phyloP scores from a whole-genome alignment of 2,329 filamentous ascomycete species.

The Colletotrichum sublineola region DNA sequence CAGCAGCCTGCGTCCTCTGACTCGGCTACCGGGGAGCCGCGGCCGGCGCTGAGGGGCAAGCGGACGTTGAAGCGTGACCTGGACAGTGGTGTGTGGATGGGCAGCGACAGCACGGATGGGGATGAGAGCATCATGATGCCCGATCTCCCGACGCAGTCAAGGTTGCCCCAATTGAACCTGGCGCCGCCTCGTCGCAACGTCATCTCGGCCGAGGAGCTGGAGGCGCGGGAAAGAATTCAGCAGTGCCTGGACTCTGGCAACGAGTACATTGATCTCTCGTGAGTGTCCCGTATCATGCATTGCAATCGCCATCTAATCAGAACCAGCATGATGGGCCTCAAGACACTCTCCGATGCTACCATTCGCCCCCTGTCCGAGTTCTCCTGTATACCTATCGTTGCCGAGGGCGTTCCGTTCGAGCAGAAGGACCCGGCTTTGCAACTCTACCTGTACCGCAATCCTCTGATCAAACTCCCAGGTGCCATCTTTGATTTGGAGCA shows the following conservation, averaged over 20 bases:
- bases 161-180: slow-evolving; percentile 55
- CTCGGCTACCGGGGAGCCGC: slow-evolving; percentile 59
- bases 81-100: slow-evolving; percentile 79
- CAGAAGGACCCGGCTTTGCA: slow-evolving; percentile 70
- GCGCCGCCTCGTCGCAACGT: slow-evolving; percentile 46
- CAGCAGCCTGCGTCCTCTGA: slow-evolving; percentile 66
- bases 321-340: slow-evolving; percentile 60
- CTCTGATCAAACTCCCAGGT: slow-evolving; percentile 67
- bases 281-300: slow-evolving; percentile 48
- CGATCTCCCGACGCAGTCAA: slow-evolving; percentile 50
- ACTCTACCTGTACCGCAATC: slow-evolving; percentile 73
- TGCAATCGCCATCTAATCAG: slow-evolving; percentile 22
- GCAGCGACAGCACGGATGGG: slow-evolving; percentile 67
- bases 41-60: slow-evolving; percentile 57
- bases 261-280: slow-evolving; percentile 74
- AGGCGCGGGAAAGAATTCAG: slow-evolving; percentile 62
- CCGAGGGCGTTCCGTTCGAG: slow-evolving; percentile 70
- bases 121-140: slow-evolving; percentile 55
- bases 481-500: slow-evolving; percentile 73
- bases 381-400: slow-evolving; percentile 65
- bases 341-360: slow-evolving; percentile 67
- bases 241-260: slow-evolving; percentile 69
- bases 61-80: slow-evolving; percentile 69
- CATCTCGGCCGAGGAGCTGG: slow-evolving; percentile 58
- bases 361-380: slow-evolving; percentile 70